These are phyloP conservation scores for Alternaria hordeiaustralica DNA, from an alignment of 2,329 filamentous ascomycete genomes.

Conservation along the genomic window DNA sequence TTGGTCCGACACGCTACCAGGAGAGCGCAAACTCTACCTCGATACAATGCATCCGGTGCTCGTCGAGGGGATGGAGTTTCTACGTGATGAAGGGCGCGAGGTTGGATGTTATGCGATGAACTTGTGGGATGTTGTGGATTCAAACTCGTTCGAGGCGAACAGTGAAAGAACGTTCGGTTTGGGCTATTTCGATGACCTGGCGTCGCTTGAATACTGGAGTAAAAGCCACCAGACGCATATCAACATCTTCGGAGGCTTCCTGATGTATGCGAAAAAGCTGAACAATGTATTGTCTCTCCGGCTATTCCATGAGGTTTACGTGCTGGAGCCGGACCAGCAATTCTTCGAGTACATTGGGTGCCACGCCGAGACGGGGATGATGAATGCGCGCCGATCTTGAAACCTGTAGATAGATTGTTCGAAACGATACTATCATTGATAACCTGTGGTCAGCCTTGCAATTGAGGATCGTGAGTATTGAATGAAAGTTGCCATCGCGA, in stretches of 20 bases:
- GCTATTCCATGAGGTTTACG: slow-evolving; percentile 53
- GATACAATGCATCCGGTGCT: slow-evolving; percentile 56
- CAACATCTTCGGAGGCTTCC: slow-evolving; percentile 52
- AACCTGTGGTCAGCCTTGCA: background rate
- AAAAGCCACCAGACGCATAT: slow-evolving; percentile 51
- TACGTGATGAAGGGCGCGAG: slow-evolving; percentile 52
- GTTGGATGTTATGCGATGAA: slow-evolving; percentile 55
- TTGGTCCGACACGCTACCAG: slow-evolving; percentile 51
- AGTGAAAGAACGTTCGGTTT: slow-evolving; percentile 51
- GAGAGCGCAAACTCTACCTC: slow-evolving; percentile 54
- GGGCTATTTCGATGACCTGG: slow-evolving; percentile 53
- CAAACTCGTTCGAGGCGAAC: slow-evolving; percentile 11
- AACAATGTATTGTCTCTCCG: slow-evolving; percentile 46
- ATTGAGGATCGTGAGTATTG: background rate
- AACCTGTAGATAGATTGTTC: background rate
- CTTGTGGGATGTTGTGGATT: slow-evolving; percentile 53
- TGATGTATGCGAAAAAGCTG: slow-evolving; percentile 49
- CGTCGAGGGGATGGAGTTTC: slow-evolving; percentile 53
- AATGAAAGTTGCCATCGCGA: background rate
- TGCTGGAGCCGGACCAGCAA: slow-evolving; percentile 51
- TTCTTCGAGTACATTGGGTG: slow-evolving; percentile 54
- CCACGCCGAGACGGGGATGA: slow-evolving; percentile 48
- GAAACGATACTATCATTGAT: too few relatives aligned
- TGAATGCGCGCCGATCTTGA: slow-evolving; percentile 4
- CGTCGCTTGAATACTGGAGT: slow-evolving; percentile 51